Percentiles rank a stretch among this genome's conserved stretches.
phyloP scores from a whole-genome alignment of 371 early-diverging fungal species.

The Saksenaea oblongispora region DNA sequence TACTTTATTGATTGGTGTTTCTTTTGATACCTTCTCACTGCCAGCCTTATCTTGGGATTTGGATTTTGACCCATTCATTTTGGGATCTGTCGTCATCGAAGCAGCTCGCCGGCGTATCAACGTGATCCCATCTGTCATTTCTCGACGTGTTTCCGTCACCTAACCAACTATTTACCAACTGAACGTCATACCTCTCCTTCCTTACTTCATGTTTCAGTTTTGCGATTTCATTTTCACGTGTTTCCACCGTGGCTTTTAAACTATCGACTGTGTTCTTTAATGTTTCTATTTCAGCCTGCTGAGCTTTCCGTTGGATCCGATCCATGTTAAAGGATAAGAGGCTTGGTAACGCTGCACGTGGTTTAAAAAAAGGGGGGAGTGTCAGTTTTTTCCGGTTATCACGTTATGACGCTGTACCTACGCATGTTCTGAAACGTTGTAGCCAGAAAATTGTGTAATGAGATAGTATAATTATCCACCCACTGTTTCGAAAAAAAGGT shows the following conservation, averaged over 20 bases:
- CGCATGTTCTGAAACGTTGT: conserved; percentile 72
- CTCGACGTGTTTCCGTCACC: conserved; percentile 40
- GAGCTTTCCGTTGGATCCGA: conserved; percentile 54
- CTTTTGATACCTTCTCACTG: neutral
- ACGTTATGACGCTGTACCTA: conserved; percentile 27
- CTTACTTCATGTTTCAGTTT: conserved; percentile 44
- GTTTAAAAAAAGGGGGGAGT: neutral
- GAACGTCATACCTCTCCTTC: neutral
- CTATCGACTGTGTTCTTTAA: conserved; percentile 54
- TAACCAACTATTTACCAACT: neutral
- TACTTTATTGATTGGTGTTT: neutral
- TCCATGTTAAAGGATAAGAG: conserved; percentile 63
- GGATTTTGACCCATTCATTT: conserved; percentile 14
- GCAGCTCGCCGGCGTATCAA: conserved; percentile 46
- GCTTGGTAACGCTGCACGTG: conserved; percentile 57
- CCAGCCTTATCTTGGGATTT: conserved; percentile 12
- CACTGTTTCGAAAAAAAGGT: conserved; percentile 67
- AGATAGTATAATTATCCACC: conserved; percentile 66
- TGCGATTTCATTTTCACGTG: conserved; percentile 55
- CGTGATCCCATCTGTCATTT: conserved; percentile 53
- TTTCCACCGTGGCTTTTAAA: conserved; percentile 50
- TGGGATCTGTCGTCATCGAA: conserved; percentile 28
- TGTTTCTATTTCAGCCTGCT: conserved; percentile 59
- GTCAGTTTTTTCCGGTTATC: neutral
- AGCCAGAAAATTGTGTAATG: conserved; percentile 67